These are phyloP conservation scores for Lyophyllum decastes DNA, from an alignment of 768 basidiomycete genomes.

Conservation along the genomic window DNA sequence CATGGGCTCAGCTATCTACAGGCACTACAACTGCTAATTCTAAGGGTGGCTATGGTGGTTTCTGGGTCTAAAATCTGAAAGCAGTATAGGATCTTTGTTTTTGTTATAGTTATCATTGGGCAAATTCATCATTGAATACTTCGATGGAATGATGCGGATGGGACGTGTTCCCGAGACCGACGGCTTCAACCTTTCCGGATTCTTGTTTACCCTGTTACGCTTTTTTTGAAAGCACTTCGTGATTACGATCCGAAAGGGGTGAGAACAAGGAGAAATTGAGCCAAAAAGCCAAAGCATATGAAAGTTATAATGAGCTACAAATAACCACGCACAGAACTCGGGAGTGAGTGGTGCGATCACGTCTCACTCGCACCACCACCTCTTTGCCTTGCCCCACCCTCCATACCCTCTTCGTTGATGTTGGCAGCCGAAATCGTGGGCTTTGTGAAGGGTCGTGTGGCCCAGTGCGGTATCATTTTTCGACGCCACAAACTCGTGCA, in stretches of 20 bases:
- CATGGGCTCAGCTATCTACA: constrained; percentile 9
- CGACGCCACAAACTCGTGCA: constrained; percentile 21
- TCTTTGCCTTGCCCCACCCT: not conserved
- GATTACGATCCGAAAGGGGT: no score
- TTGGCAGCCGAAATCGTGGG: not conserved
- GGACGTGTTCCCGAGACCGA: not conserved
- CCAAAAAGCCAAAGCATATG: no score
- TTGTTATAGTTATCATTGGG: not conserved
- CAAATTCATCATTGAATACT: not conserved
- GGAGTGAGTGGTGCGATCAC: no score
- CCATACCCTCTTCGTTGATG: not conserved
- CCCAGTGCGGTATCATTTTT: constrained; percentile 16
- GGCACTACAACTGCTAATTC: constrained; percentile 12
- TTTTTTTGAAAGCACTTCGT: no score
- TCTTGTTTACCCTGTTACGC: no score
- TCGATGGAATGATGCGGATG: not conserved
- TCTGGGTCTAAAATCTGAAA: no score
- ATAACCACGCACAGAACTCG: no score
- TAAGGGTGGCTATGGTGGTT: not conserved
- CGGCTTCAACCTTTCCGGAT: no score
- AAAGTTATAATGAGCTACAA: no score
- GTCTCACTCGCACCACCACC: not conserved
- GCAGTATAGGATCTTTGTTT: not conserved
- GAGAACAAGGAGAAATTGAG: no score
- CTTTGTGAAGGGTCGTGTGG: not conserved